Conservation (phyloP, 768 basidiomycete genomes). For the Lactifluus subvellereus region DNA sequence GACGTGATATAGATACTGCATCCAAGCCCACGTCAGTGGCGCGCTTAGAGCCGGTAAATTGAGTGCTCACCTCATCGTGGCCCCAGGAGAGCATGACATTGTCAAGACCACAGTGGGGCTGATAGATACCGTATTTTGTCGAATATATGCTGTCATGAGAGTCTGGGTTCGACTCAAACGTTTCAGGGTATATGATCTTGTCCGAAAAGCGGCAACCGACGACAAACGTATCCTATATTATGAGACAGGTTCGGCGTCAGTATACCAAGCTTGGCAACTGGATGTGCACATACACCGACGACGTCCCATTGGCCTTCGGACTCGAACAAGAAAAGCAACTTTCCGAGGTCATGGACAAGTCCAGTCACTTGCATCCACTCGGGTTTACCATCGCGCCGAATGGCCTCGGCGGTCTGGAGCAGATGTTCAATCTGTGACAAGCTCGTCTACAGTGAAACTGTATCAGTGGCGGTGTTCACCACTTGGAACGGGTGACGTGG, state of each 20-base stretch:
- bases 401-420: conserved; percentile 88
- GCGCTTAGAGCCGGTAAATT: not conserved
- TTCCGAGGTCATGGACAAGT: conserved; percentile 85
- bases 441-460: conserved; percentile 43
- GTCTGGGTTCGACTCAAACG: conserved; percentile 73
- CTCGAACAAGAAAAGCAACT: conserved; percentile 77
- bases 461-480: conserved; percentile 5
- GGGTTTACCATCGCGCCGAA: conserved; percentile 77
- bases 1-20: conserved; percentile 77
- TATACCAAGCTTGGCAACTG: not conserved
- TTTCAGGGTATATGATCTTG: conserved; percentile 74
- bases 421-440: conserved; percentile 87
- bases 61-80: conserved; percentile 69
- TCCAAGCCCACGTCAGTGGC: not conserved
- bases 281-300: conserved; percentile 57
- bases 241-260: conserved; percentile 10
- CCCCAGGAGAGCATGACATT: conserved; percentile 90
- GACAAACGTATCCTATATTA: conserved; percentile 58
- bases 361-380: conserved; percentile 93
- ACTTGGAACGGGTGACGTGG: not conserved
- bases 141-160: conserved; percentile 57
- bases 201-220: conserved; percentile 86
- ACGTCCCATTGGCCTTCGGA: conserved; percentile 94
- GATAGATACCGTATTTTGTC: conserved; percentile 68
- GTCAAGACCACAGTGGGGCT: conserved; percentile 73